These are phyloP conservation scores for Pinus taeda DNA, from an alignment of 75 land plant genomes.

Conservation along the genomic window DNA sequence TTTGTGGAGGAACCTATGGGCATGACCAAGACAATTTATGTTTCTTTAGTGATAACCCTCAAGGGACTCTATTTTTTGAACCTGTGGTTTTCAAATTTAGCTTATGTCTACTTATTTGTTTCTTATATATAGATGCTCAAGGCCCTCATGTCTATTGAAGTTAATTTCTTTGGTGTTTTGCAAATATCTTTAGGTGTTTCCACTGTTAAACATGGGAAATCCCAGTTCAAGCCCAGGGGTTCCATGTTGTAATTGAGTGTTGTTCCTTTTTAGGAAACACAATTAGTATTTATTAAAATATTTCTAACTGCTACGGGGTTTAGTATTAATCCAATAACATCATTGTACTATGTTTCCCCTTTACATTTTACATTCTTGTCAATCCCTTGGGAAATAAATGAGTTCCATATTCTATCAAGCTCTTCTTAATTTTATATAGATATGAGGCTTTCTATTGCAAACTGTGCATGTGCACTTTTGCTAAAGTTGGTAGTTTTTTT, in stretches of 20 bases:
- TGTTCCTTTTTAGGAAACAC: too few species aligned
- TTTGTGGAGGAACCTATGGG: constrained; percentile 4
- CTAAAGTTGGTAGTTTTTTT: too few species aligned
- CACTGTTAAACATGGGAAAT: constrained; percentile 16
- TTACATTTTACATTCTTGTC: too few species aligned
- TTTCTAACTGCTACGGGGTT: too few species aligned
- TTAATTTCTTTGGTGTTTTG: constrained; percentile 13
- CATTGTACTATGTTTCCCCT: too few species aligned
- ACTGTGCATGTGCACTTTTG: too few species aligned
- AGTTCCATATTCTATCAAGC: too few species aligned
- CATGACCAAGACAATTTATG: constrained; percentile 13
- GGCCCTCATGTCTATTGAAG: constrained; percentile 17
- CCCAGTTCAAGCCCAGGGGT: constrained; percentile 14
- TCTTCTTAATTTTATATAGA: too few species aligned
- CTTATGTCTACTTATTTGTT: constrained; percentile 12
- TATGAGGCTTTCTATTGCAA: too few species aligned
- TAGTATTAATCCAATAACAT: too few species aligned
- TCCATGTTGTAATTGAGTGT: background rate
- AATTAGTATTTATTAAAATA: too few species aligned
- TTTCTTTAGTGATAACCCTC: constrained; percentile 5
- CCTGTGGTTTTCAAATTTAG: constrained; percentile 15
- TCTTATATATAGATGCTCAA: constrained; percentile 22
- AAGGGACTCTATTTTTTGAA: constrained; percentile 16
- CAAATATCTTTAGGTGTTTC: constrained; percentile 12
- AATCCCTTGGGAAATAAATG: too few species aligned